Evolutionary conservation across 2,329 filamentous ascomycete genomes (phyloP), one percentile per base, ranked within the genome.

Genomic region (Monosporascus sp.): DNA sequence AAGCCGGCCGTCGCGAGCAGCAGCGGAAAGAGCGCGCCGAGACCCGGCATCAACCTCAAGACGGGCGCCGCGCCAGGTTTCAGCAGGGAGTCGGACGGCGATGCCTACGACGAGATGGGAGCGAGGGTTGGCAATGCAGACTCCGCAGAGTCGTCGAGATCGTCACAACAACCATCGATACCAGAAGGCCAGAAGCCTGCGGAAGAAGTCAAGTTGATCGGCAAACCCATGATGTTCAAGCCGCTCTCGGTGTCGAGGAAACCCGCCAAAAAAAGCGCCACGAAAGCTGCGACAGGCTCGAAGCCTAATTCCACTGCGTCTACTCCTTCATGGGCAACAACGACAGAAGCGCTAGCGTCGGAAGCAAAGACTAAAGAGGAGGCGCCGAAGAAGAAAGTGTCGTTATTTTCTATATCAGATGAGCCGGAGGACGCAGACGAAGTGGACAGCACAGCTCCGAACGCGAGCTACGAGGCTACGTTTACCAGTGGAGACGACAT

Each of bases 61-160:
- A 97, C 92, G 8, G 90, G 90, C 22, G 84, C 89, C 7, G 83
- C 88, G 53, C 89, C 90, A 22, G 91, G 88, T 0, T 97, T 97
- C 67, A 87, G 81, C 67, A 79, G 92, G 53, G 80, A 82, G 31
- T 11, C 36, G 8, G 71, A 77, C 3, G 74, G 43, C 7, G 55
- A 57, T 9, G 50, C 45, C 6, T 64, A 62, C 15, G 59, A 54
- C 6, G 60, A 54, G 17, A 68, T 59, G 7, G 65, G 63, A 1
- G 59, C 60, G 3, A 60, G 59, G 1, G 62, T 54, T 2, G 55
- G 65, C 20, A 56, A 60, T 2, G 51, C 57, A 50, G 57, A 62
- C 49, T 56, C 60, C 24, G 56, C 64, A 22, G 63, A 77, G n/a
- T 71, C 74, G 5, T 61, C 74, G n/a, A 73, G 77, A 9, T 75